Conservation (phyloP, 306 rosid genomes). For the Datisca glomerata region DNA sequence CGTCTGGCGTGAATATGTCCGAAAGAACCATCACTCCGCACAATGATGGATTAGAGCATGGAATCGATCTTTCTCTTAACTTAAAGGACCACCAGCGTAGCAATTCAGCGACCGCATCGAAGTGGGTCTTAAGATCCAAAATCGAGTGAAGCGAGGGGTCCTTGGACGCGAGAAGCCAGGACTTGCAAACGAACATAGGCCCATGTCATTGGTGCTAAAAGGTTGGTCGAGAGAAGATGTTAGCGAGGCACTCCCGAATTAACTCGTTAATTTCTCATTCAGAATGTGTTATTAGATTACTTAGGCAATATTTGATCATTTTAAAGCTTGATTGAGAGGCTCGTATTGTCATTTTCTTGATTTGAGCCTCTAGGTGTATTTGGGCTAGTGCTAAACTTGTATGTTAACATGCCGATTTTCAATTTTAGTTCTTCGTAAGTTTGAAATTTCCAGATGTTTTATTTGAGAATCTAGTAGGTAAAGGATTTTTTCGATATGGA, state of each 20-base stretch:
- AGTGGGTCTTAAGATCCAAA: slow-evolving; percentile 51
- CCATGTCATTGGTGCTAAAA: slow-evolving; percentile 59
- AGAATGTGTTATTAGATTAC: too few relatives aligned
- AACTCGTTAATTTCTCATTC: too few relatives aligned
- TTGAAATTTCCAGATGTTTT: too few relatives aligned
- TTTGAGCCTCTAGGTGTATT: too few relatives aligned
- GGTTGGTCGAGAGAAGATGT: slow-evolving; percentile 62
- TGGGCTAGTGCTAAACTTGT: too few relatives aligned
- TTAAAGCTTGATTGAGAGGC: too few relatives aligned
- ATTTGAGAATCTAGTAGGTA: too few relatives aligned
- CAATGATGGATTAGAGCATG: slow-evolving; percentile 57
- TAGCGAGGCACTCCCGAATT: slow-evolving; percentile 59
- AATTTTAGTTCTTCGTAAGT: too few relatives aligned
- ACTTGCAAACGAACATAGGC: slow-evolving; percentile 60
- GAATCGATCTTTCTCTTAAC: slow-evolving; percentile 52
- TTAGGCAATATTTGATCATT: too few relatives aligned
- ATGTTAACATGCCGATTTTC: too few relatives aligned
- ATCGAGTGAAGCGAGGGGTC: slow-evolving; percentile 51
- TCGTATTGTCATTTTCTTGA: too few relatives aligned
- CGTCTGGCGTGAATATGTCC: slow-evolving; percentile 8
- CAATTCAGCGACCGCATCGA: slow-evolving; percentile 33
- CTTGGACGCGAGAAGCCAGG: slow-evolving; percentile 54
- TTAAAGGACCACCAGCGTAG: slow-evolving; percentile 52
- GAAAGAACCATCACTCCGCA: slow-evolving; percentile 40
- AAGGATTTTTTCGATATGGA: too few relatives aligned